Evolutionary conservation across 23 red algal genomes (phyloP).

Genomic region (Gracilariopsis chorda): DNA sequence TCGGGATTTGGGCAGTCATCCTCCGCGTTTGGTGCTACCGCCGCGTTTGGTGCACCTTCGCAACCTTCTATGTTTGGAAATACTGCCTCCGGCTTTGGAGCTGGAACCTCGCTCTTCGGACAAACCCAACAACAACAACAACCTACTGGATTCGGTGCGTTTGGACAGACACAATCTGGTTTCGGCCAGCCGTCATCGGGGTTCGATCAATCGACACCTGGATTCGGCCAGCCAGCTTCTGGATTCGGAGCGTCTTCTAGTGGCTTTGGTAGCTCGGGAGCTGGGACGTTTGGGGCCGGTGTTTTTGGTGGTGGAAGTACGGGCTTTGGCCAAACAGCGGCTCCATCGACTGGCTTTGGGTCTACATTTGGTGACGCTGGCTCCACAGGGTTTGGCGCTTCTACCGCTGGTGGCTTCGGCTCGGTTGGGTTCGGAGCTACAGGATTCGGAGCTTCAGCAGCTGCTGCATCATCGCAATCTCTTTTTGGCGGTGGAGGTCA

Average conservation of each 20-base stretch:
- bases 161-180: constrained; percentile 30
- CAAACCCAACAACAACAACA: constrained; percentile 33
- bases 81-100: constrained; percentile 2
- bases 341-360: not conserved
- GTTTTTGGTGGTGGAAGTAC: not conserved
- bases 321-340: not conserved
- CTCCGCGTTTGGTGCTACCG: not conserved
- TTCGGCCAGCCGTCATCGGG: constrained; percentile 11
- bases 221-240: not conserved
- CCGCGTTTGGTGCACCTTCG: constrained; percentile 38
- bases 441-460: constrained; percentile 1
- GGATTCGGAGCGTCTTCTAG: not conserved
- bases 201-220: not conserved
- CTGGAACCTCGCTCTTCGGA: not conserved
- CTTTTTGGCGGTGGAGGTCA: constrained; percentile 20
- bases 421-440: not conserved
- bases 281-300: not conserved
- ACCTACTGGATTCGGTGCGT: constrained; percentile 1
- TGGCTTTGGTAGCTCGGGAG: not conserved
- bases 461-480: constrained; percentile 19
- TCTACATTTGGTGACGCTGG: not conserved
- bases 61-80: not conserved
- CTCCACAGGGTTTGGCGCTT: constrained; percentile 7
- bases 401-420: no score
- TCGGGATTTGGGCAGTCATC: constrained; percentile 19